A percentile compares a stretch with the other conserved stretches of the same genome.
Conservation (phyloP, 441 rosid species). For the Erodium texanum region DNA sequence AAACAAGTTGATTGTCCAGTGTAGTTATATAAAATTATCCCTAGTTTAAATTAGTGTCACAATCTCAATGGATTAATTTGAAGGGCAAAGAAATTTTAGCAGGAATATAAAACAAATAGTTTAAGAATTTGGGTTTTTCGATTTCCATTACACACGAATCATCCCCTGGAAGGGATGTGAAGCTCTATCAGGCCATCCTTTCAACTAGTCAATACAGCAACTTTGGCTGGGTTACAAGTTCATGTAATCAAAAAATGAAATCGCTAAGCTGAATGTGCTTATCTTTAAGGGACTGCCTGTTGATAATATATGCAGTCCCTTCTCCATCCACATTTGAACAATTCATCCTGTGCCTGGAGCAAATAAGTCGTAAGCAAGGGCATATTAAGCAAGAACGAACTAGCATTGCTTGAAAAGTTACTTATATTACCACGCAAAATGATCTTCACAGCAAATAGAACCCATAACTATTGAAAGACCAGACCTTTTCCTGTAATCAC, state of each 20-base stretch:
- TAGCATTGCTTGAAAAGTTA: background rate
- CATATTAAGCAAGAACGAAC: background rate
- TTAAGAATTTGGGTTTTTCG: background rate
- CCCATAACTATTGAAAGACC: slow-evolving; percentile 49
- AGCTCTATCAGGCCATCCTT: no score
- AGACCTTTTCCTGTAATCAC: slow-evolving; percentile 40
- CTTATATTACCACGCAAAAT: slow-evolving; percentile 44
- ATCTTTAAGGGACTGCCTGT: slow-evolving; percentile 18
- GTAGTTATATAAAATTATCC: no score
- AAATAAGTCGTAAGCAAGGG: background rate
- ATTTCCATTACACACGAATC: background rate
- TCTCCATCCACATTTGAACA: slow-evolving; percentile 42
- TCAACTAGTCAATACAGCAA: no score
- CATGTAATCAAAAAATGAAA: slow-evolving; percentile 41
- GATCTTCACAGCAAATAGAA: slow-evolving; percentile 67
- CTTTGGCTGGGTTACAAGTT: background rate
- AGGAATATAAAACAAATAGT: background rate
- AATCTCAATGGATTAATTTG: no score
- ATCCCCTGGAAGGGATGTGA: background rate
- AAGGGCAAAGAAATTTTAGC: background rate
- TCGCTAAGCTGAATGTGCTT: slow-evolving; percentile 44
- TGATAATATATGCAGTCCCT: slow-evolving; percentile 33
- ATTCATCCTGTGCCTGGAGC: slow-evolving; percentile 59
- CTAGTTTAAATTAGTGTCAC: no score
- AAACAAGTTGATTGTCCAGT: no score